Evolutionary conservation across 202 grass and related monocot genomes (phyloP).

Genomic region (Zoysia matrella): DNA sequence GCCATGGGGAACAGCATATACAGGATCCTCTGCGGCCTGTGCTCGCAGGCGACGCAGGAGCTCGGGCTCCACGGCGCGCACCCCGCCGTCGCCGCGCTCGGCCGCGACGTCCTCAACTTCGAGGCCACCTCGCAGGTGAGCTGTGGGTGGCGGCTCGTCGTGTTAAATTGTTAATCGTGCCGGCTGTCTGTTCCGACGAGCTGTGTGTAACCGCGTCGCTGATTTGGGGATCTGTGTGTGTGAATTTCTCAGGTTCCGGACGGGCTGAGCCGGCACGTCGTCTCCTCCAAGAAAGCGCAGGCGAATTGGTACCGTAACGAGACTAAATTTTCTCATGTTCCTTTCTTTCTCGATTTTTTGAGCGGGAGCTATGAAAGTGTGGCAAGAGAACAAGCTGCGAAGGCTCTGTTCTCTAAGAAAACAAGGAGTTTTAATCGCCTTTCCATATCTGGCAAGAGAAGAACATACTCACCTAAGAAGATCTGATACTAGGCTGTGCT

Average conservation of each 20-base stretch:
- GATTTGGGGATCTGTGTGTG: constrained; percentile 1
- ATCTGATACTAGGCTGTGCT: background rate
- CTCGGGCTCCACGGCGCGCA: constrained; percentile 46
- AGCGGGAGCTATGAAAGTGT: background rate
- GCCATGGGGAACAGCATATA: constrained; percentile 90
- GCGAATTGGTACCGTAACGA: constrained; percentile 70
- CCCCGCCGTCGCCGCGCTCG: constrained; percentile 69
- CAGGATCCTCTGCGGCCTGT: constrained; percentile 64
- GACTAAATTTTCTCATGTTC: background rate
- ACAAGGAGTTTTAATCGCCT: background rate
- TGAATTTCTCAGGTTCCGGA: constrained; percentile 62
- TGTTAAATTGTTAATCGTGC: background rate
- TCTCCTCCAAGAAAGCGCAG: constrained; percentile 90
- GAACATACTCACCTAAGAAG: background rate
- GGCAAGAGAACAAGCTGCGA: background rate
- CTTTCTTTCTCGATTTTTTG: background rate
- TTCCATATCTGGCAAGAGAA: background rate
- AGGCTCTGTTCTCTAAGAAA: background rate
- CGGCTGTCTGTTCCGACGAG: background rate
- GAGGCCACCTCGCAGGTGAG: constrained; percentile 69
- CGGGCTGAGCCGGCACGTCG: constrained; percentile 68
- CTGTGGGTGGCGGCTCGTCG: too few species aligned
- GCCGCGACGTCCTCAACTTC: constrained; percentile 69
- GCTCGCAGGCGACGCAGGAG: constrained; percentile 29
- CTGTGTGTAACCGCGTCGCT: background rate